Percentiles rank a stretch among this genome's conserved stretches.
Evolutionary conservation across 768 basidiomycete genomes (phyloP).

Genomic region (Steccherinum ochraceum): DNA sequence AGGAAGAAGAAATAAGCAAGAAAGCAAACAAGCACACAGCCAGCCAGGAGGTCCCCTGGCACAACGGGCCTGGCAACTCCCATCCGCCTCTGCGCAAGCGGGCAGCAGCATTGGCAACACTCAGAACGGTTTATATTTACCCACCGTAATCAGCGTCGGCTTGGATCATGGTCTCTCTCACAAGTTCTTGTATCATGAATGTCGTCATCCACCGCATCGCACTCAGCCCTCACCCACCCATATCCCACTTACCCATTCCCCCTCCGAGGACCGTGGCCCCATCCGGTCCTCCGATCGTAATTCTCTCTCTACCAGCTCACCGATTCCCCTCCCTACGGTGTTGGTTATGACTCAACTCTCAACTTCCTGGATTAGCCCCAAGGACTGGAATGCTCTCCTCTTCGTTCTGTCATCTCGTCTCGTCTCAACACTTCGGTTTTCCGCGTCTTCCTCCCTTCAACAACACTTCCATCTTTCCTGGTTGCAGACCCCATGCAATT

Average conservation of each 20-base stretch:
- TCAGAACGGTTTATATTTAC: not conserved
- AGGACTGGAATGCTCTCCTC: not conserved
- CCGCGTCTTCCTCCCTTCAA: not conserved
- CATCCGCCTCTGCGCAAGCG: too few species aligned
- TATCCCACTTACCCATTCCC: too few species aligned
- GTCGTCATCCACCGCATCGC: not conserved
- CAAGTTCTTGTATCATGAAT: not conserved
- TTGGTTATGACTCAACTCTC: too few species aligned
- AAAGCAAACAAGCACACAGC: not conserved
- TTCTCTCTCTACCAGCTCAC: too few species aligned
- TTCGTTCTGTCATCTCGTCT: too few species aligned
- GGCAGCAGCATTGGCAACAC: too few species aligned
- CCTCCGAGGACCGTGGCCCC: too few species aligned
- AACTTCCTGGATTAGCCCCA: too few species aligned
- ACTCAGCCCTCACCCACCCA: not conserved
- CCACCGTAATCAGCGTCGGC: not conserved
- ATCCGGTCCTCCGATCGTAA: too few species aligned
- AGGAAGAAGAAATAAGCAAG: not conserved
- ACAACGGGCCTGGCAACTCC: not conserved
- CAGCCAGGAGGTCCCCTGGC: not conserved
- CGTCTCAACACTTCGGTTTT: too few species aligned
- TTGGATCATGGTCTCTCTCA: not conserved
- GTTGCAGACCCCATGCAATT: not conserved
- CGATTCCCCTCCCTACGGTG: too few species aligned
- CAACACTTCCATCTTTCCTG: not conserved